phyloP scores from a whole-genome alignment of 2,329 filamentous ascomycete genomes.

The Pseudogymnoascus sp. region DNA sequence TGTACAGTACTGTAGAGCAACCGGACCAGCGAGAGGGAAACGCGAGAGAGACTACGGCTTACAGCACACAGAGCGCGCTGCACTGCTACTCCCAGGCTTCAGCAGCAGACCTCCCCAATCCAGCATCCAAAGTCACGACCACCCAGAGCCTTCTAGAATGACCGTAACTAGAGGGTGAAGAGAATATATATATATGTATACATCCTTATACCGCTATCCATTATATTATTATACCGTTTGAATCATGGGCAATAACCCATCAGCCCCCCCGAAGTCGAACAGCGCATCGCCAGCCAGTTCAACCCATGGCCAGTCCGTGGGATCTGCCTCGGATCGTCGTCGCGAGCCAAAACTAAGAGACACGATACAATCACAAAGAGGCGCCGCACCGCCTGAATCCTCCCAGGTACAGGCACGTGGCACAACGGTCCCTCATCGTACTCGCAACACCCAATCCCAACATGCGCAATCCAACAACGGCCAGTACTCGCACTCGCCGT shows the following conservation, averaged over 20 bases:
- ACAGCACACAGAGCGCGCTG: not conserved
- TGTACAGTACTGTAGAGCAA: constrained; percentile 5
- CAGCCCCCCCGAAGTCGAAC: constrained; percentile 17
- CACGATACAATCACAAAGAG: constrained; percentile 46
- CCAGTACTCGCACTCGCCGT: constrained; percentile 5
- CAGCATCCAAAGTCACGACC: not conserved
- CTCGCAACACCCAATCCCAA: constrained; percentile 12
- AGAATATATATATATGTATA: constrained; percentile 1
- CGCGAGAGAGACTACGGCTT: not conserved
- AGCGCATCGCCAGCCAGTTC: constrained; percentile 21
- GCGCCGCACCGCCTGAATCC: constrained; percentile 52
- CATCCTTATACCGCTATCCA: not conserved
- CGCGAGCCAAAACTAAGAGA: constrained; percentile 44
- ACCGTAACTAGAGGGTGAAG: constrained; percentile 6
- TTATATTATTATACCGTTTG: not conserved
- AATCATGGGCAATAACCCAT: constrained; percentile 40
- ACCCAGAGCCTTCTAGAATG: constrained; percentile 1
- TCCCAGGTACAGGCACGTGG: constrained; percentile 49
- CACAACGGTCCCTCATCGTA: constrained; percentile 14
- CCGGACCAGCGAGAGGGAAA: not conserved
- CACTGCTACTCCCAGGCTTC: not conserved
- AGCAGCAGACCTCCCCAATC: not conserved
- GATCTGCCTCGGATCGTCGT: constrained; percentile 20
- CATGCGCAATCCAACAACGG: constrained; percentile 13
- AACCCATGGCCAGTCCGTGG: constrained; percentile 22